Base-by-base conservation (phyloP, 768 basidiomycete genomes). In the Serendipita vermifera region DNA sequence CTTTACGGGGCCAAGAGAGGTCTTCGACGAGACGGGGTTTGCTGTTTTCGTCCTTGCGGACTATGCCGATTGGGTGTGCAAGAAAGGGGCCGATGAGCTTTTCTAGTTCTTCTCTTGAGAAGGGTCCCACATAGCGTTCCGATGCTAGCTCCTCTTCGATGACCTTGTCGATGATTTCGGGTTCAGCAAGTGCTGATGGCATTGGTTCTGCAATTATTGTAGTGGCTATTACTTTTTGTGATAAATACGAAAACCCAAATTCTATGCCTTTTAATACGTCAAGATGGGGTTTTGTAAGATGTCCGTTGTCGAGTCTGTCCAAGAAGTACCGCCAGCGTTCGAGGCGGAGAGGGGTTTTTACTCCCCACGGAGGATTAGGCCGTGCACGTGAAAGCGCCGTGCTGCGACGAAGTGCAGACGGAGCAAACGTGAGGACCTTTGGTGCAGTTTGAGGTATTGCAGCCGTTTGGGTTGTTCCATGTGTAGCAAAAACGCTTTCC, bases 71-170 rank as follows among this genome's bases (percentile, higher is more conserved):
- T 1, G 69, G 69, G 0, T 68, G 65, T 4, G 60, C 62, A 26
- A 64, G 60, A 55, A 69, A 71, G 3, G 55, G 62, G 3, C 67
- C 66, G 22, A 70, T 60, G n/a, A 69, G 61, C 3, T 6, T 11
- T 22, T 68, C 64, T 4, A 65, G 43, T 33, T 64, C 33, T 5
- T 58, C 35, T 1, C 59, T 59, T 2, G 39, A 6, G 46, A 55
- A 67, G 11, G 56, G 55, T 3, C 40, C 46, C 4, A 61, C 54
- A 31, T 65, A 54, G 11, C 58, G 58, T n/a, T 43, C 54, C 43
- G 59, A 60, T n/a, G 27, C 26, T 27, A 59, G 20, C 32, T 59
- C 58, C 17, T 20, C 33, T 11, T 3, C 6, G 3, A 59, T 48
- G 54, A 58, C 33, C 13, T 46, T 17, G 11, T 54, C 22, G n/a